Evolutionary conservation across 106 monocot genomes (phyloP), one percentile per base, ranked within the genome.

Genomic region (Triglochin maritima): DNA sequence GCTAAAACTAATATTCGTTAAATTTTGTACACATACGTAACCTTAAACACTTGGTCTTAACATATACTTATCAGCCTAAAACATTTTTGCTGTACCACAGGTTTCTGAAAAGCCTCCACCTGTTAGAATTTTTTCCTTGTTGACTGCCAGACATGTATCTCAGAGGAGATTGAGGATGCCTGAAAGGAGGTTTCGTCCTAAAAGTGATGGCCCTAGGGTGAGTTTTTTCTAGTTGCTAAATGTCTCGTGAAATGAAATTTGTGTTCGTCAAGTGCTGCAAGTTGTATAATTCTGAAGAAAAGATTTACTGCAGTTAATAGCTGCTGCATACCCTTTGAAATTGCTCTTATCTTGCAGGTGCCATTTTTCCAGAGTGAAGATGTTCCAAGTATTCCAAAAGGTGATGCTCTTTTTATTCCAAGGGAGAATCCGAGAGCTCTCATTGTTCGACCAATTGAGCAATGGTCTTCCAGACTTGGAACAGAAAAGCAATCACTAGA

Each of bases 341-440:
- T 16, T 58, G n/a, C 5, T 58, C 17, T 79, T 59, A 12, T 44
- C 2, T 11, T 75, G 67, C 69, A 95, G 96, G 87, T 90, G 45
- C 88, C 96, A 13, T 95, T 90, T 58, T 96, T 82, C 50, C 58
- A 60, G 55, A 88, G 82, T 68, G 90, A 91, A 44, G 96, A 96
- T 71, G 58, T 69, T 12, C 57, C 83, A 42, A 70, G 80, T 67
- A 80, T 80, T 57, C 96, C 96, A 9, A 96, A 96, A 63, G 96
- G 90, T 9, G 96, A 96, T 84, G 96, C 96, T 17, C 74, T 88
- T 76, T 82, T 88, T 69, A 84, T 88, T 68, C 96, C 87, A 12
- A 86, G 96, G 62, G 96, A 90, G 74, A 96, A 96, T 70, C 96
- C 96, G 11, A 88, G 90, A 62, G 65, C 85, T 61, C 56, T 96